A percentile compares a stretch with the other conserved stretches of the same genome.
These are phyloP conservation scores for Alternaria sp. DNA, from an alignment of 2,329 filamentous ascomycete species.

Conservation along the genomic window DNA sequence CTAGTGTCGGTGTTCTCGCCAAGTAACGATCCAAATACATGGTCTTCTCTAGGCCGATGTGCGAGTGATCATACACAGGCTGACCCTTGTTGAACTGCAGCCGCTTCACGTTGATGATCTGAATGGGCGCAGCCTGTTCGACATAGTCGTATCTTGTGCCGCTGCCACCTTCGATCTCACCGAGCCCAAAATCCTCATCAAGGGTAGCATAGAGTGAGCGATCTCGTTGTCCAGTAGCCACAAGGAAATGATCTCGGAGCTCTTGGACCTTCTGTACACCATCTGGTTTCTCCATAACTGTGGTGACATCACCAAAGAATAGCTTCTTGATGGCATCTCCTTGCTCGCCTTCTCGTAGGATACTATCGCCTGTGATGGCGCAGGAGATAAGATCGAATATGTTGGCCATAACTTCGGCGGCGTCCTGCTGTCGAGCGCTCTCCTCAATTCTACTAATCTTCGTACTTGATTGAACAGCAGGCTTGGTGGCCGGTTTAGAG, in stretches of 20 bases:
- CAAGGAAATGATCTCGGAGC: slow-evolving; percentile 68
- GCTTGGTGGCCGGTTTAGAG: slow-evolving; percentile 11
- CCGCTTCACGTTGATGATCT: slow-evolving; percentile 90
- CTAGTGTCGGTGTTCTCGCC: slow-evolving; percentile 38
- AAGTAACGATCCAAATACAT: slow-evolving; percentile 89
- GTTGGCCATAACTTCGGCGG: slow-evolving; percentile 93
- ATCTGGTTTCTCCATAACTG: slow-evolving; percentile 44
- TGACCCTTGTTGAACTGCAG: slow-evolving; percentile 69
- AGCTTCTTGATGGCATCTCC: slow-evolving; percentile 74
- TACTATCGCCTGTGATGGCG: slow-evolving; percentile 76
- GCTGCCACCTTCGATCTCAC: slow-evolving; percentile 64
- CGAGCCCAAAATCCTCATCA: slow-evolving; percentile 83
- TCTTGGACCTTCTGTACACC: slow-evolving; percentile 63
- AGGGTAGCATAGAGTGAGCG: slow-evolving; percentile 83
- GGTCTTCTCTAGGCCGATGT: slow-evolving; percentile 79
- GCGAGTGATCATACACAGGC: slow-evolving; percentile 61
- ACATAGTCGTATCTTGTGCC: slow-evolving; percentile 47
- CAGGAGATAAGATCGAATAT: slow-evolving; percentile 90
- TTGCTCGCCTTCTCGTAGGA: slow-evolving; percentile 76
- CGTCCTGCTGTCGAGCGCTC: slow-evolving; percentile 82
- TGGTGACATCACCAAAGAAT: slow-evolving; percentile 57
- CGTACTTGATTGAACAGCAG: slow-evolving; percentile 25
- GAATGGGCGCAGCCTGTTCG: slow-evolving; percentile 77
- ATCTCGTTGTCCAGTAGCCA: slow-evolving; percentile 66
- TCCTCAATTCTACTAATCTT: slow-evolving; percentile 62